phyloP scores from a whole-genome alignment of 352 stramenopile genomes.

The Phytophthora uliginosa region DNA sequence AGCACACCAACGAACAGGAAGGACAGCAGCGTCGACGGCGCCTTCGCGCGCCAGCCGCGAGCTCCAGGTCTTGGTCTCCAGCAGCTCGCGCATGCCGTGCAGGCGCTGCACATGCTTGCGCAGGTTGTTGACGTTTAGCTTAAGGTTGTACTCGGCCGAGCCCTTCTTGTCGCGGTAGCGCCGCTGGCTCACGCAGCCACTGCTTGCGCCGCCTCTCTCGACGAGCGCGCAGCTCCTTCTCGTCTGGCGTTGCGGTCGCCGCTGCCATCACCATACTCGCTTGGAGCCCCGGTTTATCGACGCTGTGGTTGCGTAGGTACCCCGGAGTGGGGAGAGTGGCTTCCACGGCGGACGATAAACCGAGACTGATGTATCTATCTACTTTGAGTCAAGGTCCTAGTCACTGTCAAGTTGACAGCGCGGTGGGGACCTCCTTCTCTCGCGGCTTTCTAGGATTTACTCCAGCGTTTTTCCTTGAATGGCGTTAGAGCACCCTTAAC shows the following conservation, averaged over 20 bases:
- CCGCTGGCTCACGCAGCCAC: conserved; percentile 72
- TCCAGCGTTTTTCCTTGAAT: too few species aligned
- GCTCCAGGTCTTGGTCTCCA: conserved; percentile 60
- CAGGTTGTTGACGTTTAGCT: conserved; percentile 71
- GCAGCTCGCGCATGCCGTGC: conserved; percentile 44
- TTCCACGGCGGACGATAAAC: too few species aligned
- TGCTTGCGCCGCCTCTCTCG: conserved; percentile 60
- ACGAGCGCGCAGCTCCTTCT: conserved; percentile 14
- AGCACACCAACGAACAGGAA: too few species aligned
- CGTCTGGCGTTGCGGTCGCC: neutral
- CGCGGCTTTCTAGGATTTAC: too few species aligned
- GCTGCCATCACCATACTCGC: neutral
- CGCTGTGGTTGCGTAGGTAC: too few species aligned
- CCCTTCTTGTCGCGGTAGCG: conserved; percentile 77
- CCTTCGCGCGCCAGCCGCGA: conserved; percentile 41
- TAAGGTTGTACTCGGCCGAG: conserved; percentile 74
- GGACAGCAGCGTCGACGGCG: conserved; percentile 19
- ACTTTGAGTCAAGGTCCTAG: too few species aligned
- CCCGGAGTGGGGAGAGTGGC: too few species aligned
- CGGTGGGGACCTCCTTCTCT: too few species aligned
- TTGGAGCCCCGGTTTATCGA: too few species aligned
- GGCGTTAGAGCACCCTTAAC: too few species aligned
- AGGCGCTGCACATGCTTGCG: conserved; percentile 68
- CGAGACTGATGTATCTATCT: too few species aligned
- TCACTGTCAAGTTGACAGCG: too few species aligned